Evolutionary conservation across 768 basidiomycete species (phyloP).

Genomic region (Leucosporidium yakuticum): DNA sequence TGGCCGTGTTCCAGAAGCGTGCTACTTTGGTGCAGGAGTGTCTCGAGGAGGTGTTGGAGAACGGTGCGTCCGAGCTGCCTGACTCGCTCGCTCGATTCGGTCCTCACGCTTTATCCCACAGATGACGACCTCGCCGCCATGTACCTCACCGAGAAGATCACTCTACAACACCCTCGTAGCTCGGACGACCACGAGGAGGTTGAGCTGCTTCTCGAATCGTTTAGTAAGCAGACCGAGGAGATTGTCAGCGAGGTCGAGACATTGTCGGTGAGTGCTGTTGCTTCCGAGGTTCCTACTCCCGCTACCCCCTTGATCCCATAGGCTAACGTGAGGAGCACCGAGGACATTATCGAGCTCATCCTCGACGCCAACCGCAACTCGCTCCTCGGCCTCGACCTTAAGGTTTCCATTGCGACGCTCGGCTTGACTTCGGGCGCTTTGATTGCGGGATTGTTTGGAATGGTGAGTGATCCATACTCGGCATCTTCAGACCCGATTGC

Average conservation of each 20-base stretch:
- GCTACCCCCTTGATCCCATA: slow-evolving; percentile 38
- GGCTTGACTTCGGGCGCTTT: slow-evolving; percentile 86
- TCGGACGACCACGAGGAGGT: slow-evolving; percentile 83
- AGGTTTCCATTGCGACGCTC: slow-evolving; percentile 90
- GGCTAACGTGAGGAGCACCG: slow-evolving; percentile 92
- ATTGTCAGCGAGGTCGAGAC: slow-evolving; percentile 37
- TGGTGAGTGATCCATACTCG: slow-evolving; percentile 47
- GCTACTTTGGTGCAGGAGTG: slow-evolving; percentile 82
- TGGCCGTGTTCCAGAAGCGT: slow-evolving; percentile 83
- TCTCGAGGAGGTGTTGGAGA: slow-evolving; percentile 77
- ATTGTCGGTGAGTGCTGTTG: slow-evolving; percentile 15
- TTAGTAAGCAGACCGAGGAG: slow-evolving; percentile 60
- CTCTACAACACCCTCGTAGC: slow-evolving; percentile 50
- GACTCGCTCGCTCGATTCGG: neutral
- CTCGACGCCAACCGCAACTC: slow-evolving; percentile 93
- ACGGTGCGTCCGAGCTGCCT: slow-evolving; percentile 16
- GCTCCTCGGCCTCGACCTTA: slow-evolving; percentile 80
- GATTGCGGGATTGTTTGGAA: slow-evolving; percentile 85
- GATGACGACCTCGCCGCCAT: slow-evolving; percentile 92
- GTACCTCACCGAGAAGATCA: slow-evolving; percentile 85
- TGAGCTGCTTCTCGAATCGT: slow-evolving; percentile 87
- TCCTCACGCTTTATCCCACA: slow-evolving; percentile 48
- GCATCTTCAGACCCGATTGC: neutral
- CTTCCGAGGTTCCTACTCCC: neutral
- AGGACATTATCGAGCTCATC: slow-evolving; percentile 95